These are phyloP conservation scores for Stipa capillata DNA, from an alignment of 176 grass and related monocot genomes.

Conservation along the genomic window DNA sequence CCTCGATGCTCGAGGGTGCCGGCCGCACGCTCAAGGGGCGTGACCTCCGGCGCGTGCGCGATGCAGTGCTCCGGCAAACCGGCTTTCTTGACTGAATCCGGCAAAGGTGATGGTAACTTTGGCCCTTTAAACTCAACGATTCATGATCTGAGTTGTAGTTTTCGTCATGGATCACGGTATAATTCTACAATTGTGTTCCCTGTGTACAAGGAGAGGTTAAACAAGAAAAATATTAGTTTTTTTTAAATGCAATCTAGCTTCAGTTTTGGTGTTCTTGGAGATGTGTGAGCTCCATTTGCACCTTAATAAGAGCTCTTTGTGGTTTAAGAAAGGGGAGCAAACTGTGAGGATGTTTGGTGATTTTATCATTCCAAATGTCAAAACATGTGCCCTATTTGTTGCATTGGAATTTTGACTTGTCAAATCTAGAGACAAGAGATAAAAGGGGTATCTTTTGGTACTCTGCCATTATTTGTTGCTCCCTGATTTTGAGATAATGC, in stretches of 20 bases:
- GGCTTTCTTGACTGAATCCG: conserved; percentile 29
- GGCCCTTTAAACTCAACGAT: not conserved
- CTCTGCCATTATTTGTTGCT: not conserved
- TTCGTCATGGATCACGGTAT: not conserved
- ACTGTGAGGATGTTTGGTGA: conserved; percentile 6
- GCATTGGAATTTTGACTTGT: not conserved
- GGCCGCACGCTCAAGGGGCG: conserved; percentile 4
- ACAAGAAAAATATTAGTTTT: not conserved
- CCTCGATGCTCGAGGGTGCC: conserved; percentile 29
- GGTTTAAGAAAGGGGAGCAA: not conserved
- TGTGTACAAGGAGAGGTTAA: not conserved
- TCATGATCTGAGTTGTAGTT: not conserved
- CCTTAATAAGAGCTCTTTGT: not conserved
- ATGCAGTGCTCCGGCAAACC: conserved; percentile 26
- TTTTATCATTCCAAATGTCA: conserved; percentile 9
- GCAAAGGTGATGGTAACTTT: conserved; percentile 4
- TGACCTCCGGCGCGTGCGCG: not conserved
- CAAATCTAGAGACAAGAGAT: not conserved
- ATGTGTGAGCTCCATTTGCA: not conserved
- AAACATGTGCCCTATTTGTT: not conserved
- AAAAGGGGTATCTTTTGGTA: not conserved
- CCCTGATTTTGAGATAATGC: not conserved
- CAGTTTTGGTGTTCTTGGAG: conserved; percentile 1
- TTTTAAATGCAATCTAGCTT: not conserved
- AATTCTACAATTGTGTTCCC: not conserved